Evolutionary conservation across 371 early-diverging fungal species (phyloP), one percentile per base, ranked within the genome.

Genomic region (Mortierella sp.): DNA sequence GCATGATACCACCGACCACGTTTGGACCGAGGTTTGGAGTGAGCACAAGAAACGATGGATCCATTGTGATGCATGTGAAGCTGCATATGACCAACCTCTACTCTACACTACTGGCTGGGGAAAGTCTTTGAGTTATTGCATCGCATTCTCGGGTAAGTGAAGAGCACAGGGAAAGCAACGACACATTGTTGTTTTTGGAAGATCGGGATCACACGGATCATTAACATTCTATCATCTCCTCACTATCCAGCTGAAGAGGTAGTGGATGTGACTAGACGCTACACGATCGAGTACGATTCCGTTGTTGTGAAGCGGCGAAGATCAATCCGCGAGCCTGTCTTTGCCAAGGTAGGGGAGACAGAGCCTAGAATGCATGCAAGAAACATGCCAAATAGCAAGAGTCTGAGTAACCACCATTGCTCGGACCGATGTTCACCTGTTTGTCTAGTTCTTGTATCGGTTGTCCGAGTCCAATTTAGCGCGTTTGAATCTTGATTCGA

Each of bases 31-130:
- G 74, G 74, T 90, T 2, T 90, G 82, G 67, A 84, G 82, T 16
- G 86, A 86, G 31, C 56, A 57, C 25, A 78, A 86, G 57, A 69
- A 83, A 41, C 80, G 91, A 47, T 91, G 91, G 91, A 74, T 92
- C 7, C 90, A 90, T 63, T 85, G 85, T 39, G 92, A 92, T 69
- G 70, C 88, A 22, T 89, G 90, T 43, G 92, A 92, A 78, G 88
- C 85, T 14, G 87, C 85, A 3, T 85, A 79, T 65, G 88, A 87
- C 65, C 79, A 85, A 81, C 89, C 89, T 22, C 72, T 88, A 41
- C 67, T 88, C 40, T 91, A 91, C 58, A 86, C 84, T 51, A 81
- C 72, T 17, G 91, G 93, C 19, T 92, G 93, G 93, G 87, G 85
- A n/a, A 92, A 92, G 66, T 71, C 85, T n/a, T 63, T 91, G 34